phyloP scores from a whole-genome alignment of 306 rosid species.

The Malus domestica region DNA sequence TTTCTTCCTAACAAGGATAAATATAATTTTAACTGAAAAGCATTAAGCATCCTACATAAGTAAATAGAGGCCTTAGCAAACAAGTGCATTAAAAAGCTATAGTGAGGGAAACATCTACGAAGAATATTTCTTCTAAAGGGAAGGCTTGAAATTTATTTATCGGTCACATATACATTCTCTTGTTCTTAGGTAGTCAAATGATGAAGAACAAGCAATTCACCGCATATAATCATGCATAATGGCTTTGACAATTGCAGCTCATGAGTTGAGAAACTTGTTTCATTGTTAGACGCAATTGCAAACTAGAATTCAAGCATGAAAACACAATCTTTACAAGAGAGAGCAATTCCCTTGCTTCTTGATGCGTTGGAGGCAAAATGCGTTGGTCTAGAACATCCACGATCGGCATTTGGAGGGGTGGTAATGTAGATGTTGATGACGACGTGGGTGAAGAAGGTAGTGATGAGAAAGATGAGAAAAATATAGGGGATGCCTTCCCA shows the following conservation, averaged over 20 bases:
- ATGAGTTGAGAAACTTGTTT: not conserved
- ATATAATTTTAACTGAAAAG: too few relatives aligned
- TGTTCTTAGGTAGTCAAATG: not conserved
- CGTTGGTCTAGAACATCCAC: not conserved
- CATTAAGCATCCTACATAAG: too few relatives aligned
- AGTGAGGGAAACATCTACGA: not conserved
- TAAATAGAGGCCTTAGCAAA: too few relatives aligned
- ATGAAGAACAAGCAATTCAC: not conserved
- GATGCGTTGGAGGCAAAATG: not conserved
- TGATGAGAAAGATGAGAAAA: too few relatives aligned
- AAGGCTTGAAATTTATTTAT: not conserved
- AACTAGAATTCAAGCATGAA: not conserved
- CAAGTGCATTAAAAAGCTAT: not conserved
- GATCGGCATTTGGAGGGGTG: too few relatives aligned
- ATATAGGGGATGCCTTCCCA: too few relatives aligned
- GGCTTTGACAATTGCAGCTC: not conserved
- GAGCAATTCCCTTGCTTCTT: not conserved
- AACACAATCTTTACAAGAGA: not conserved
- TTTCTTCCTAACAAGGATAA: too few relatives aligned
- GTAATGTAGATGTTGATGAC: too few relatives aligned
- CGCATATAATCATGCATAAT: not conserved
- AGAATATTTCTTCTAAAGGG: not conserved
- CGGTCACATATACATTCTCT: not conserved
- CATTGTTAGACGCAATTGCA: not conserved
- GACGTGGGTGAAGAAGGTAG: too few relatives aligned